Conservation (phyloP, 1,284 basidiomycete species). For the Meira nashicola region DNA sequence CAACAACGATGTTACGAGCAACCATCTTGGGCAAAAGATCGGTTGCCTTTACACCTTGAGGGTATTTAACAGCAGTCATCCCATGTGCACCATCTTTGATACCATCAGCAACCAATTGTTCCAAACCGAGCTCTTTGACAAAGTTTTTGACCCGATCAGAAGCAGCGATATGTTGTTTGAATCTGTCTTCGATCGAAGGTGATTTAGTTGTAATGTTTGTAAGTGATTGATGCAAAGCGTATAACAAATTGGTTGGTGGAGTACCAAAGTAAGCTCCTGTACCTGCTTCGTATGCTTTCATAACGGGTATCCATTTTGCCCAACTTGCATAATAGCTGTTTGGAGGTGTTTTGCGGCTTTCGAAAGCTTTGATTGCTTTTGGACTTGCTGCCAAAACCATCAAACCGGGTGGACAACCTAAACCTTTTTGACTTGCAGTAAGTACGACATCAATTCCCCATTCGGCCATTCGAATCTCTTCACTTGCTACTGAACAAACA, state of each 20-base stretch:
- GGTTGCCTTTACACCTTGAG: conserved; percentile 41
- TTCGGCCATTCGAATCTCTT: conserved; percentile 86
- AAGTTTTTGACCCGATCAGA: conserved; percentile 71
- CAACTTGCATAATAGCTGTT: conserved; percentile 75
- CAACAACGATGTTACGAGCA: conserved; percentile 71
- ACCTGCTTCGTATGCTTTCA: conserved; percentile 52
- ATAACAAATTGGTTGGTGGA: conserved; percentile 83
- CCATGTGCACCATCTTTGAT: conserved; percentile 50
- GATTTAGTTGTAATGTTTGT: conserved; percentile 63
- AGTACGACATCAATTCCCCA: conserved; percentile 90
- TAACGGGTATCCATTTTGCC: conserved; percentile 50
- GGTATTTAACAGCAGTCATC: conserved; percentile 52
- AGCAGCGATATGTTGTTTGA: conserved; percentile 70
- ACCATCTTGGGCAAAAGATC: conserved; percentile 56
- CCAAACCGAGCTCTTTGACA: conserved; percentile 66
- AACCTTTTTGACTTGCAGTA: conserved; percentile 88
- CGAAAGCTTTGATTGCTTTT: conserved; percentile 71
- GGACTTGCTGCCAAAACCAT: conserved; percentile 78
- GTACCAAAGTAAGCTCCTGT: conserved; percentile 47
- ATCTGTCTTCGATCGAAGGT: conserved; percentile 70
- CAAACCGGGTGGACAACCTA: conserved; percentile 89
- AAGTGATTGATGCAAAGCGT: conserved; percentile 79
- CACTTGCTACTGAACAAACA: conserved; percentile 91
- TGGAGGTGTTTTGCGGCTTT: conserved; percentile 67
- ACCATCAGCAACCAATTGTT: conserved; percentile 47